These are phyloP conservation scores for Malassezia pachydermatis DNA, from an alignment of 1,284 basidiomycete genomes.

Conservation along the genomic window DNA sequence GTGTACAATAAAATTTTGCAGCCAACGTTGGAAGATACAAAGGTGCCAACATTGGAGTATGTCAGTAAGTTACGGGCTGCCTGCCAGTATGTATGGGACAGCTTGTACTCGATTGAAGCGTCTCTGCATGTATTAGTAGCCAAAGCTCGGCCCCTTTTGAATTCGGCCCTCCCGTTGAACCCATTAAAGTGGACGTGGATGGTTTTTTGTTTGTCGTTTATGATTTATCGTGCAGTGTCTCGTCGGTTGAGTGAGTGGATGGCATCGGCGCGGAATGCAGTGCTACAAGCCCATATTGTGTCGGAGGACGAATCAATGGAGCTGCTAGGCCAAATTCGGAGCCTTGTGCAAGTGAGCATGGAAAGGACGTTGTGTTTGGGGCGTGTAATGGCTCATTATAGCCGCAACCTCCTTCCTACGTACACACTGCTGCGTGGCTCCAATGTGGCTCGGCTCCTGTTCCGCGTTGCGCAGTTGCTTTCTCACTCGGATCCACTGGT, in stretches of 20 bases:
- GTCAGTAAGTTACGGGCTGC: background rate
- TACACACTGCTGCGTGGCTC: conserved; percentile 5
- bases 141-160: background rate
- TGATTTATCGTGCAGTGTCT: conserved; percentile 5
- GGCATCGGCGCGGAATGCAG: background rate
- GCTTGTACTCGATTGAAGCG: conserved; percentile 3
- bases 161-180: background rate
- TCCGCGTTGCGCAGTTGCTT: conserved; percentile 21
- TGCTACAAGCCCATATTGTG: background rate
- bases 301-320: background rate
- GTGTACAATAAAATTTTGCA: background rate
- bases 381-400: conserved; percentile 7
- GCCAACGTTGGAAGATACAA: background rate
- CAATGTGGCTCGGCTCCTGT: conserved; percentile 13
- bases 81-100: conserved; percentile 7
- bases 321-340: background rate
- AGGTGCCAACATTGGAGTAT: background rate
- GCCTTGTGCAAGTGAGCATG: conserved; percentile 4
- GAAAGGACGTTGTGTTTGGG: conserved; percentile 1
- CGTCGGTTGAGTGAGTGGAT: conserved; percentile 12
- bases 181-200: conserved; percentile 4
- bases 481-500: conserved; percentile 10
- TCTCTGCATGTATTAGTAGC: background rate
- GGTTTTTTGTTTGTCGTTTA: conserved; percentile 1
- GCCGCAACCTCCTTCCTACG: conserved; percentile 1